Conservation (phyloP, 805 yeast species). For the Sporopachydermia lactativora region DNA sequence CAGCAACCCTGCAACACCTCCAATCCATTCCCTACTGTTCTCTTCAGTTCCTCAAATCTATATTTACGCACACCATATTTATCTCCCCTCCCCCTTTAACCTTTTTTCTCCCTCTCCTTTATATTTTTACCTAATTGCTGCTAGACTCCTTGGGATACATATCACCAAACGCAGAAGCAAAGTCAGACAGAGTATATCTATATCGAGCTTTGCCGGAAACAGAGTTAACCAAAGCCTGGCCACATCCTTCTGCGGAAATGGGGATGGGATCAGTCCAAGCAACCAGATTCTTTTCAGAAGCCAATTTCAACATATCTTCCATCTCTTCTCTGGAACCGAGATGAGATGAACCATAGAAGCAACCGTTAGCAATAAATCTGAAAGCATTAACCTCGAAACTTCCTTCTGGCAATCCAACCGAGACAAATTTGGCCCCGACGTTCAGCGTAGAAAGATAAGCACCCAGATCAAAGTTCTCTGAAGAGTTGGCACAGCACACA, state of each 20-base stretch:
- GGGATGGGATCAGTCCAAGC: constrained; percentile 25
- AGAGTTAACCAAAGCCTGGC: constrained; percentile 20
- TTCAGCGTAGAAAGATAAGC: constrained; percentile 35
- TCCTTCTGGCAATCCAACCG: constrained; percentile 49
- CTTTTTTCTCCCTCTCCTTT: too few relatives aligned
- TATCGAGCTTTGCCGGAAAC: constrained; percentile 21
- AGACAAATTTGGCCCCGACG: constrained; percentile 42
- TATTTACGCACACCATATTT: too few relatives aligned
- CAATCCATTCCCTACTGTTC: too few relatives aligned
- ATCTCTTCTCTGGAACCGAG: constrained; percentile 24
- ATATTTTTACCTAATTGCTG: too few relatives aligned
- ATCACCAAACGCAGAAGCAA: constrained; percentile 22
- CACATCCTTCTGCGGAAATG: constrained; percentile 18
- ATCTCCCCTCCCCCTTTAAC: too few relatives aligned
- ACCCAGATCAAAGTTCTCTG: constrained; percentile 34
- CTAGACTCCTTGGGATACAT: background rate
- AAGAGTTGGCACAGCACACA: constrained; percentile 37
- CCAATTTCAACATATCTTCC: constrained; percentile 22
- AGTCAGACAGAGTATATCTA: constrained; percentile 28
- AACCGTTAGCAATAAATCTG: constrained; percentile 21
- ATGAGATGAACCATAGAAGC: constrained; percentile 18
- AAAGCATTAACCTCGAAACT: background rate
- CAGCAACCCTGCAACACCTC: too few relatives aligned
- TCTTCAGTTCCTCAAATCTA: too few relatives aligned
- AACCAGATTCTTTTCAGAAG: constrained; percentile 21